Base-by-base conservation (phyloP, 2,329 filamentous ascomycete genomes). In the Fusarium siculi region DNA sequence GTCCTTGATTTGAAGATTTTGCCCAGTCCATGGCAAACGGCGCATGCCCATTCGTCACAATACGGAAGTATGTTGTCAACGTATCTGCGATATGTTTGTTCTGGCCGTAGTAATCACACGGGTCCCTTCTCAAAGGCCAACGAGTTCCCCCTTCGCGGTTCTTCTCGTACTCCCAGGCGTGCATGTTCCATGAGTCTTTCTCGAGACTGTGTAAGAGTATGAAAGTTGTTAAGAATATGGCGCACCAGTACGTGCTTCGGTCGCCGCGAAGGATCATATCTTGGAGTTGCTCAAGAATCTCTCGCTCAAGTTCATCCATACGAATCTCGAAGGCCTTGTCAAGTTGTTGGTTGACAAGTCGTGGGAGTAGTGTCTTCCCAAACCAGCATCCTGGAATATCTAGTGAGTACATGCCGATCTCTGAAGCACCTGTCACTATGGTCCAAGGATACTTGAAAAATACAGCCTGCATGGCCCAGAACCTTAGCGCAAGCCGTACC, bases 171-270 rank as follows among this genome's bases (percentile, higher is more conserved):
- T 56, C 53, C 53, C 53, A 56, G 7, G 53, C 53, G 18, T 56
- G 53, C 53, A 56, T 36, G n/a, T 56, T 56, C 53, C 53, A 56
- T 12, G 53, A 56, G 53, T 56, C 53, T 34, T 46, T 56, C 28
- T 56, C 53, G 0, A 56, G 30, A 14, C 53, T 56, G 7, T 56
- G 39, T 3, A 56, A 28, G 1, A 56, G 39, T 9, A 36, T 56
- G 6, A 56, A 56, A 1, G 18, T 56, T 46, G 53, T 46, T 6
- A 56, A 4, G 5, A 56, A 56, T 1, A 46, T 56, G 19, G 53
- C n/a, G 46, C 30, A 56, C 54, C 54, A 57, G 18, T 46, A 18
- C 3, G 12, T 57, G 14, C 39, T 36, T 25, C 54, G 30, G 1
- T 36, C 14, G 4, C 30, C 10, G 19, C 18, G 2, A 4, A 57